phyloP scores from a whole-genome alignment of 352 stramenopile species.

The Phytophthora hybrid region DNA sequence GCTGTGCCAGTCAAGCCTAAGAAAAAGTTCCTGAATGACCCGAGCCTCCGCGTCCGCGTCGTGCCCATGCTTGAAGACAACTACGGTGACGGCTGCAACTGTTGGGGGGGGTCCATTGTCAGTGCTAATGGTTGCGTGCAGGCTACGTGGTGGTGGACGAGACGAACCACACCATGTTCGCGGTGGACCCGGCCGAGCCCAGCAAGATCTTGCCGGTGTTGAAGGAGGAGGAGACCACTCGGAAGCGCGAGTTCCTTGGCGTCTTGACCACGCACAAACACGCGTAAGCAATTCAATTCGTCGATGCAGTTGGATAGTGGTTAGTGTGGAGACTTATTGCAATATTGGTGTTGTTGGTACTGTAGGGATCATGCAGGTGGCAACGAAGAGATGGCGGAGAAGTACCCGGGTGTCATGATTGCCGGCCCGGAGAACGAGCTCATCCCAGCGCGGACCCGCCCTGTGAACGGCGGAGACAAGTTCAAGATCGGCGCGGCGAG shows the following conservation, averaged over 20 bases:
- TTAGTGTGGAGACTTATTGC: background rate
- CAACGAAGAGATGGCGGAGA: constrained; percentile 71
- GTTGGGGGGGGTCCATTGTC: background rate
- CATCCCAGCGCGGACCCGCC: constrained; percentile 75
- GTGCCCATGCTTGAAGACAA: constrained; percentile 88
- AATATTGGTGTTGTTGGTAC: background rate
- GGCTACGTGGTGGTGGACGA: constrained; percentile 86
- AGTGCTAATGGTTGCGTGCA: constrained; percentile 22
- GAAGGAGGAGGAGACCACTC: constrained; percentile 69
- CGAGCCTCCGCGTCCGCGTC: constrained; percentile 83
- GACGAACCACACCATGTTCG: constrained; percentile 86
- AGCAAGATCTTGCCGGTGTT: constrained; percentile 71
- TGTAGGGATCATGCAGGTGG: constrained; percentile 82
- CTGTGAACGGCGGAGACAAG: constrained; percentile 81
- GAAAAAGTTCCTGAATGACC: constrained; percentile 75
- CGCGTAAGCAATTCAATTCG: constrained; percentile 51
- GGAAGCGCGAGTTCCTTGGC: constrained; percentile 77
- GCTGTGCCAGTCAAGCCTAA: constrained; percentile 28
- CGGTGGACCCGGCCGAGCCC: constrained; percentile 77
- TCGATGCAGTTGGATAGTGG: background rate
- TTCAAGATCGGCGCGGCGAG: constrained; percentile 82
- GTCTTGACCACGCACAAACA: constrained; percentile 96
- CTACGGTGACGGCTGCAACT: constrained; percentile 54
- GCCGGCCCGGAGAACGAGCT: constrained; percentile 75
- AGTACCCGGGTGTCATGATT: constrained; percentile 76